A percentile compares a stretch with the other conserved stretches of the same genome.
Evolutionary conservation across 352 stramenopile species (phyloP).

Genomic region (Salisapilia sapeloensis): DNA sequence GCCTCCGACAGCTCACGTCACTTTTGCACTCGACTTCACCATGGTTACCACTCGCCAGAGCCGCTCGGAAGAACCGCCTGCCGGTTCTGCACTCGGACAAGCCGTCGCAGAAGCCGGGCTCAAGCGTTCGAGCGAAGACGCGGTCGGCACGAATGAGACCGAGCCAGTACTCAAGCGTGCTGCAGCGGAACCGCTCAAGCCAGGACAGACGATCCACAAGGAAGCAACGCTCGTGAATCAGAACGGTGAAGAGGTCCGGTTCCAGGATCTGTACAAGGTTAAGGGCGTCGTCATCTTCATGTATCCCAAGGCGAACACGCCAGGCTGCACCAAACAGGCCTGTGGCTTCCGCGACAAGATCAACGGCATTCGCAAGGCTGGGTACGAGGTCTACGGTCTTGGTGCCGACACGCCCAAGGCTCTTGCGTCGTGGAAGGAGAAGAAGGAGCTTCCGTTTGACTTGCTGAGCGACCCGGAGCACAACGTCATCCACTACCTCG

Average conservation of each 20-base stretch:
- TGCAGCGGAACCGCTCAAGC: slow-evolving; percentile 7
- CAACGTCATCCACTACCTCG: slow-evolving; percentile 77
- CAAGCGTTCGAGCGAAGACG: slow-evolving; percentile 19
- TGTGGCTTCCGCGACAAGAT: slow-evolving; percentile 79
- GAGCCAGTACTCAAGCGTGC: slow-evolving; percentile 17
- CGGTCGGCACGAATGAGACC: slow-evolving; percentile 8
- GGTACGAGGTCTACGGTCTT: slow-evolving; percentile 65
- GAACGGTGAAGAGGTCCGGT: slow-evolving; percentile 27
- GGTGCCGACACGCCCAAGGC: slow-evolving; percentile 58
- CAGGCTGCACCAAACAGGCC: slow-evolving; percentile 77
- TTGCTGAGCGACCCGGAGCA: slow-evolving; percentile 69
- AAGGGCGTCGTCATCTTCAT: slow-evolving; percentile 80
- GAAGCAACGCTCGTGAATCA: slow-evolving; percentile 64
- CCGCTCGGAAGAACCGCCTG: slow-evolving; percentile 6
- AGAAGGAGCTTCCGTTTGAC: slow-evolving; percentile 62
- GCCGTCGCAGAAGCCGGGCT: slow-evolving; percentile 14
- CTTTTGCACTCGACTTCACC: no score
- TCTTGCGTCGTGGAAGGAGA: slow-evolving; percentile 63
- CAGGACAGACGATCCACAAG: slow-evolving; percentile 30
- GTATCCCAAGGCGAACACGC: slow-evolving; percentile 76
- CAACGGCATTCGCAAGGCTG: slow-evolving; percentile 60
- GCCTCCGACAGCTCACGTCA: no score
- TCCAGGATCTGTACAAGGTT: slow-evolving; percentile 58
- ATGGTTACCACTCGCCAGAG: slow-evolving; percentile 52
- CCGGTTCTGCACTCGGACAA: slow-evolving; percentile 4